phyloP scores from a whole-genome alignment of 2,329 filamentous ascomycete genomes.

The Nothophaeocryptopus gaeumannii region DNA sequence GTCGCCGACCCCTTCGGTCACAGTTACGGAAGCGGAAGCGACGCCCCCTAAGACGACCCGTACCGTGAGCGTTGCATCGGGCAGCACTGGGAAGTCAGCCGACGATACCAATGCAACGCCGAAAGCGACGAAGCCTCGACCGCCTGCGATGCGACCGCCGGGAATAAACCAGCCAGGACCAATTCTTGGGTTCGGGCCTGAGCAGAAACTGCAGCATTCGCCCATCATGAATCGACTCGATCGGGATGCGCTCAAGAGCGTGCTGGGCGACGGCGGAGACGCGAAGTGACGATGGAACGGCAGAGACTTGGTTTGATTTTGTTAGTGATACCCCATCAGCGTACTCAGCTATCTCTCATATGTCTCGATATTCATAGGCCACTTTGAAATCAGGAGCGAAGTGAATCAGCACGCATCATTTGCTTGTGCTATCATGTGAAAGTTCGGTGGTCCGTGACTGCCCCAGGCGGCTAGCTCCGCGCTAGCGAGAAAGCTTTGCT shows the following conservation, averaged over 20 bases:
- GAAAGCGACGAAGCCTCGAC: constrained; percentile 45
- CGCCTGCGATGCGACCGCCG: constrained; percentile 39
- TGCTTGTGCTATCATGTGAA: no score
- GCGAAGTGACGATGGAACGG: not conserved
- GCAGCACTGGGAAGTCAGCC: constrained; percentile 19
- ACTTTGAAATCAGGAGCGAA: no score
- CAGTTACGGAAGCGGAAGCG: constrained; percentile 12
- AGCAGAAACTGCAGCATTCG: constrained; percentile 51
- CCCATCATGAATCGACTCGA: constrained; percentile 60
- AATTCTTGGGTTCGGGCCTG: constrained; percentile 67
- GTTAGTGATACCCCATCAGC: constrained; percentile 7
- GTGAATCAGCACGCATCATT: no score
- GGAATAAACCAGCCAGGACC: constrained; percentile 77
- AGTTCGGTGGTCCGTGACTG: no score
- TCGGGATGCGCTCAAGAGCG: constrained; percentile 53
- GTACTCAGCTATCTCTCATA: no score
- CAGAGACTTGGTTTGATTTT: constrained; percentile 1
- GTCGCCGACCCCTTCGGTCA: constrained; percentile 42
- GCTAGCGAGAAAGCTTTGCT: no score
- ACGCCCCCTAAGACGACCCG: constrained; percentile 14
- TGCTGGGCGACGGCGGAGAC: constrained; percentile 16
- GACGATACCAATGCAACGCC: constrained; percentile 35
- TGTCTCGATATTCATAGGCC: no score
- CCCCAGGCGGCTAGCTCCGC: no score
- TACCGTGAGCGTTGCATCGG: constrained; percentile 17